Conservation (phyloP, 2,329 filamentous ascomycete species). For the Alternaria viburni region DNA sequence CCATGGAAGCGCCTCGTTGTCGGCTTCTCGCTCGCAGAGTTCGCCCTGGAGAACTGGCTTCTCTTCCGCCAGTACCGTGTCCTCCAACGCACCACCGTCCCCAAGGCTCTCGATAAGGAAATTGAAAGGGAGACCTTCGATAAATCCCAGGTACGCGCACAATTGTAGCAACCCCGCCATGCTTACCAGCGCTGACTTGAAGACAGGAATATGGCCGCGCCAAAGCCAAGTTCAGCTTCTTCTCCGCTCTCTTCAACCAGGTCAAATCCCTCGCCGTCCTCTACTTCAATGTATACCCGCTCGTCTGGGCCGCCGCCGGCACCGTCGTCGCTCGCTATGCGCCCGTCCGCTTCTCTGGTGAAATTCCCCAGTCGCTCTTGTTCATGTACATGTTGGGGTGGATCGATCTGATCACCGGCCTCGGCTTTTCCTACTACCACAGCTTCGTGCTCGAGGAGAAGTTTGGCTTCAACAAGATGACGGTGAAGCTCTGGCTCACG, state of each 20-base stretch:
- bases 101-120: conserved; percentile 86
- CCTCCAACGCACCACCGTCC: conserved; percentile 77
- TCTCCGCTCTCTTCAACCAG: conserved; percentile 82
- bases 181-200: conserved; percentile 21
- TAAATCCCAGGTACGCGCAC: conserved; percentile 72
- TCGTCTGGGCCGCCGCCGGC: conserved; percentile 86
- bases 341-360: conserved; percentile 80
- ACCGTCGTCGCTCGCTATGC: conserved; percentile 74
- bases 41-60: conserved; percentile 86
- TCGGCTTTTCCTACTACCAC: conserved; percentile 87
- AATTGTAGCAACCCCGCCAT: not conserved
- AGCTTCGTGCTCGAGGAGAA: conserved; percentile 96
- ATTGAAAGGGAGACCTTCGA: conserved; percentile 90
- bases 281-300: conserved; percentile 87
- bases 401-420: conserved; percentile 76
- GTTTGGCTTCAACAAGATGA: conserved; percentile 99
- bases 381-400: conserved; percentile 89
- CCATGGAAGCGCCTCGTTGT: conserved; percentile 98
- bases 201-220: conserved; percentile 82
- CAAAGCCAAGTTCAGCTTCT: conserved; percentile 87
- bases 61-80: conserved; percentile 89
- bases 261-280: conserved; percentile 88
- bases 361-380: conserved; percentile 90
- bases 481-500: conserved; percentile 81
- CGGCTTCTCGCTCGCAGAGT: conserved; percentile 92